Base-by-base conservation (phyloP, 495 filamentous ascomycete genomes). In the Tirmania nivea region DNA sequence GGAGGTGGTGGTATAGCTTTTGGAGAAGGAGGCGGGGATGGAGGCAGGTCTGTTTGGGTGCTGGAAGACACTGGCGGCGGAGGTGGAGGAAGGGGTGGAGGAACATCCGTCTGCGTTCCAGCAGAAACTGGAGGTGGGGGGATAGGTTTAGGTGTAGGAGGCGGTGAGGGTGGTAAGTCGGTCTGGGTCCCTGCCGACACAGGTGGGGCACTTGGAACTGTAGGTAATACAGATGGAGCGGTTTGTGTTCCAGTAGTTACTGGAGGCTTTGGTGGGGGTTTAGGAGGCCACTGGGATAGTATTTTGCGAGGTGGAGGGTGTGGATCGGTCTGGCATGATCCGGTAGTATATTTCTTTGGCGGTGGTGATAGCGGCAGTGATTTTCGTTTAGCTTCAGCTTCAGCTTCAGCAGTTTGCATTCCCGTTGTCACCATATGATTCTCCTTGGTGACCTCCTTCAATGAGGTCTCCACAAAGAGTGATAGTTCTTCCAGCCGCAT, bases 241-340 rank as follows among this genome's bases (percentile, higher is more conserved):
- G 84, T 89, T 64, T 93, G 84, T 48, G 76, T 81, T 25, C 76
- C 75, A 11, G 77, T 66, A 54, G 85, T 86, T 17, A 81, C 75
- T 84, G 84, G 25, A 31, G 25, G 25, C 2, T 1, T 31, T 31
- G 25, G 25, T 7, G 7, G 7, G 25, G 25, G 25, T 31, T 31
- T 31, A 31, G 25, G 25, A 31, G 25, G 25, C 25, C 25, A 31
- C 25, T 31, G 25, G 25, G 25, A 31, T 31, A 31, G 25, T 31
- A 31, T 31, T 31, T 31, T 31, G 25, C 25, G 51, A n/a, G 25
- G 51, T 37, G 51, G 12, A 35, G 51, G 51, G 0, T 14, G 21
- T 36, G n/a, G 16, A n/a, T 16, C 35, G 17, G 51, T 52, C 25
- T 52, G 51, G 16, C 17, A 36, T 14, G n/a, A 19, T 14, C 7